Evolutionary conservation across 2,329 filamentous ascomycete species (phyloP).

Genomic region (Cladosporium phlei): DNA sequence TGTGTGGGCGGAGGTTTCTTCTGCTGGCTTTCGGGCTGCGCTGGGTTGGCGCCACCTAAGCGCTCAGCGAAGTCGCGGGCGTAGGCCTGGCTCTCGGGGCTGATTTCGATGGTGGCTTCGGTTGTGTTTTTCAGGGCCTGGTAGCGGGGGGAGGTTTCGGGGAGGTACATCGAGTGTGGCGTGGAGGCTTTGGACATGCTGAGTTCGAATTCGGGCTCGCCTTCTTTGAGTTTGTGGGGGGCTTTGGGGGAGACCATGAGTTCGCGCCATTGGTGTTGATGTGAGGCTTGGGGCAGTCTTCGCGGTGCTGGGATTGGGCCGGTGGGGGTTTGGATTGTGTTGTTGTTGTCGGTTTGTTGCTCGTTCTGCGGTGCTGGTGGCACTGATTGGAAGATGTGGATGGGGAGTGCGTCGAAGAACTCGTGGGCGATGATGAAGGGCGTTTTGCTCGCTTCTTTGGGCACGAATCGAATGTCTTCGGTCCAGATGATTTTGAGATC

Average conservation of each 20-base stretch:
- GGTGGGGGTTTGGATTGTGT: constrained; percentile 45
- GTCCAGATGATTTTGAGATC: constrained; percentile 78
- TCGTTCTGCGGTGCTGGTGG: constrained; percentile 24
- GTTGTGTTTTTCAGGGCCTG: constrained; percentile 63
- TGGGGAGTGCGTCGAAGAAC: constrained; percentile 96
- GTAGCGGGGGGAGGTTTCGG: constrained; percentile 76
- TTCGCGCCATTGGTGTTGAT: constrained; percentile 69
- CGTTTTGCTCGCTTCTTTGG: constrained; percentile 60
- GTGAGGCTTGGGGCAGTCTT: constrained; percentile 33
- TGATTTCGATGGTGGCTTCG: constrained; percentile 78
- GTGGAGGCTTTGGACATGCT: constrained; percentile 70
- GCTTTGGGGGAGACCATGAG: constrained; percentile 64
- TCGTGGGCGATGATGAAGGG: constrained; percentile 96
- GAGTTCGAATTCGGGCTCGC: constrained; percentile 76
- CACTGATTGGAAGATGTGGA: constrained; percentile 86
- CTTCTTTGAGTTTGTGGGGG: constrained; percentile 49
- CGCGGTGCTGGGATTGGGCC: constrained; percentile 41
- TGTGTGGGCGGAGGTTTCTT: constrained; percentile 20
- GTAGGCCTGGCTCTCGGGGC: constrained; percentile 78
- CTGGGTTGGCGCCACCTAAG: constrained; percentile 63
- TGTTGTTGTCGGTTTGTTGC: constrained; percentile 33
- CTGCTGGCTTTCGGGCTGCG: constrained; percentile 15
- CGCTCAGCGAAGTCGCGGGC: constrained; percentile 74
- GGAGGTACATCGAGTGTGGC: constrained; percentile 78
- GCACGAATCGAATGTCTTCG: constrained; percentile 80